These are phyloP conservation scores for Linum trigynum DNA, from an alignment of 345 rosid genomes.

Conservation along the genomic window DNA sequence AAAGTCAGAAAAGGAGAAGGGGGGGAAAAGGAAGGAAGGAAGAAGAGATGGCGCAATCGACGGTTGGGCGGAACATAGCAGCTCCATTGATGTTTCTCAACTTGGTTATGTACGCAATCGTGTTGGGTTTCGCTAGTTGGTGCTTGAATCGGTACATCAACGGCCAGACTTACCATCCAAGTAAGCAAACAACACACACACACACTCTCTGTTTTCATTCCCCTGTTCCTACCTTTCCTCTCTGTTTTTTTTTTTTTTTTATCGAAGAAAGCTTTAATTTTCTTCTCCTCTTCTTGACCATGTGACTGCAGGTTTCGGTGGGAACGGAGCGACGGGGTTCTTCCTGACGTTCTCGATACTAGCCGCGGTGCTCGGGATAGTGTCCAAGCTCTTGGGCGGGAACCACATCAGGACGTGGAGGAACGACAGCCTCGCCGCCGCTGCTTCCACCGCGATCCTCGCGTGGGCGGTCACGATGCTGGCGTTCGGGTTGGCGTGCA, in stretches of 20 bases:
- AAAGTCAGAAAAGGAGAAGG: not conserved
- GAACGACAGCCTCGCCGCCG: constrained; percentile 70
- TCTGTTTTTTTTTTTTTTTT: not conserved
- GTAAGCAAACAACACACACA: constrained; percentile 21
- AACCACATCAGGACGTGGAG: constrained; percentile 76
- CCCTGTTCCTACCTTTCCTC: not conserved
- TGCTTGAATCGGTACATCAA: constrained; percentile 61
- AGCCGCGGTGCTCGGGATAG: constrained; percentile 60
- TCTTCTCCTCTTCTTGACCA: not conserved
- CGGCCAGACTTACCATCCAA: constrained; percentile 72
- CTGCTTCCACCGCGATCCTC: constrained; percentile 50
- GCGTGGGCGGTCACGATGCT: constrained; percentile 80
- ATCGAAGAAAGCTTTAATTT: no score
- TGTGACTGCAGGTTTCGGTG: constrained; percentile 56
- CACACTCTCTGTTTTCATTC: not conserved
- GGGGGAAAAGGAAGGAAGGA: no score
- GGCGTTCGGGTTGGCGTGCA: constrained; percentile 88
- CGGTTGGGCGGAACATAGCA: constrained; percentile 74
- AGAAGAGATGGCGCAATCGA: constrained; percentile 35
- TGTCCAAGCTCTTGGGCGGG: constrained; percentile 62
- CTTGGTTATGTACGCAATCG: constrained; percentile 65
- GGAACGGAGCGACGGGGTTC: constrained; percentile 78
- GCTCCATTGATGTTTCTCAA: constrained; percentile 86
- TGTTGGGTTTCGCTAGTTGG: constrained; percentile 83
- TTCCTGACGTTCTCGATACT: constrained; percentile 52